Percentiles rank a stretch among this genome's conserved stretches.
Evolutionary conservation across 106 monocot species (phyloP).

Genomic region (Dactylorhiza incarnata): DNA sequence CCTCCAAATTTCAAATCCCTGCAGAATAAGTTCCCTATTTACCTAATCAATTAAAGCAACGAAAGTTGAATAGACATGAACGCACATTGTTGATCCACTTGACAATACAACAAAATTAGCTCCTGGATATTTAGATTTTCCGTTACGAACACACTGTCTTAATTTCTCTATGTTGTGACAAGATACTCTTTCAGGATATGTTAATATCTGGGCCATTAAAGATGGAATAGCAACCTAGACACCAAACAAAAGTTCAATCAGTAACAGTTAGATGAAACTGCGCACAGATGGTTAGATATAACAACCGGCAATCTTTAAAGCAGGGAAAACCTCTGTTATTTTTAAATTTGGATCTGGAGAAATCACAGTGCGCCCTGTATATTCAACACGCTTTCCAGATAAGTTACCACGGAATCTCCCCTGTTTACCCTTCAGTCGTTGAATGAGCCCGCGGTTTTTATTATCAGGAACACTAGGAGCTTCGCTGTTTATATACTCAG

Average conservation of each 20-base stretch:
- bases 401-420: constrained; percentile 94
- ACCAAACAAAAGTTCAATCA: neutral
- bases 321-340: constrained; percentile 75
- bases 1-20: constrained; percentile 74
- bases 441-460: constrained; percentile 69
- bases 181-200: constrained; percentile 90
- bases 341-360: constrained; percentile 99
- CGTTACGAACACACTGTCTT: constrained; percentile 77
- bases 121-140: constrained; percentile 83
- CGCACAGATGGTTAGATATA: neutral
- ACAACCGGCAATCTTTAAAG: neutral
- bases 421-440: constrained; percentile 95
- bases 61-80: constrained; percentile 3
- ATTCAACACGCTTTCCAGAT: constrained; percentile 91
- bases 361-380: constrained; percentile 95
- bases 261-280: neutral
- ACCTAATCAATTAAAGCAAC: constrained; percentile 5
- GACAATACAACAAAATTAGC: constrained; percentile 67
- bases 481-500: constrained; percentile 94
- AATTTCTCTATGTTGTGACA: constrained; percentile 90
- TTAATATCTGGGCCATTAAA: constrained; percentile 74
- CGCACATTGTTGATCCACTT: constrained; percentile 63
- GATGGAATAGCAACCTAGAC: constrained; percentile 83
- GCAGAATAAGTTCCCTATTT: constrained; percentile 5
- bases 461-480: constrained; percentile 59